Percentiles rank a stretch among this genome's conserved stretches.
phyloP scores from a whole-genome alignment of 176 grass and related monocot genomes.

The Avena eriantha region DNA sequence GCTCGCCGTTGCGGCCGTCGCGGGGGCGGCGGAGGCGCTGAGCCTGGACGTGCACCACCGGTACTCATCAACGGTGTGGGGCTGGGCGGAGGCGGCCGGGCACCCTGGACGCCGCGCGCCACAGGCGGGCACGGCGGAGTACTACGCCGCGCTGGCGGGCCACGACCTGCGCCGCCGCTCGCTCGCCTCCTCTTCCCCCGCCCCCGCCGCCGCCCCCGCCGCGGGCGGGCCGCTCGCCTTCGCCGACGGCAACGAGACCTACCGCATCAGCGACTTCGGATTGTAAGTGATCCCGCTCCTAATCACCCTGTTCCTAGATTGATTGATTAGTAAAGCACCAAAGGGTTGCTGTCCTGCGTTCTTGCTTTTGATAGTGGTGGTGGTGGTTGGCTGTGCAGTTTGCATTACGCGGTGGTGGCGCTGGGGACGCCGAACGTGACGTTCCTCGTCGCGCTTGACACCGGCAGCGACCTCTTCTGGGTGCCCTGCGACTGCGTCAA shows the following conservation, averaged over 20 bases:
- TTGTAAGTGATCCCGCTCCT: slow-evolving; percentile 51
- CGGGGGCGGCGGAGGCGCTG: slow-evolving; percentile 44
- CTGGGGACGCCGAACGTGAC: slow-evolving; percentile 89
- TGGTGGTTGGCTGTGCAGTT: slow-evolving; percentile 55
- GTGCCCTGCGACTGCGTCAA: slow-evolving; percentile 82
- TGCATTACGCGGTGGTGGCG: slow-evolving; percentile 82
- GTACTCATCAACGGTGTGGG: slow-evolving; percentile 69
- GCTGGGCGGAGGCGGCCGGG: slow-evolving; percentile 57
- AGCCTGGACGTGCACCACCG: slow-evolving; percentile 87
- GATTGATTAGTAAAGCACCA: neutral
- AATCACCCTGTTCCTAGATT: neutral
- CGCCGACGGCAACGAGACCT: slow-evolving; percentile 71
- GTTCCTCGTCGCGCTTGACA: slow-evolving; percentile 91
- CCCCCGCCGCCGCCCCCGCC: too few species aligned
- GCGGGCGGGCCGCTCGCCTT: slow-evolving; percentile 52
- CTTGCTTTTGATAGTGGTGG: slow-evolving; percentile 45
- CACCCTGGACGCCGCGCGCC: slow-evolving; percentile 53
- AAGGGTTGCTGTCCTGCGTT: neutral
- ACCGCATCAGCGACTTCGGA: slow-evolving; percentile 56
- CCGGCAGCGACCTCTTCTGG: slow-evolving; percentile 95
- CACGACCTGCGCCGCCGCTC: slow-evolving; percentile 75
- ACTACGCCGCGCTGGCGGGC: slow-evolving; percentile 69
- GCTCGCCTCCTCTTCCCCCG: slow-evolving; percentile 28
- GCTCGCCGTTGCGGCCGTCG: neutral
- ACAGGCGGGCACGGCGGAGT: slow-evolving; percentile 52